These are phyloP conservation scores for Hemisphaericaspora xylofermentans DNA, from an alignment of 1,139 yeast genomes.

Conservation along the genomic window DNA sequence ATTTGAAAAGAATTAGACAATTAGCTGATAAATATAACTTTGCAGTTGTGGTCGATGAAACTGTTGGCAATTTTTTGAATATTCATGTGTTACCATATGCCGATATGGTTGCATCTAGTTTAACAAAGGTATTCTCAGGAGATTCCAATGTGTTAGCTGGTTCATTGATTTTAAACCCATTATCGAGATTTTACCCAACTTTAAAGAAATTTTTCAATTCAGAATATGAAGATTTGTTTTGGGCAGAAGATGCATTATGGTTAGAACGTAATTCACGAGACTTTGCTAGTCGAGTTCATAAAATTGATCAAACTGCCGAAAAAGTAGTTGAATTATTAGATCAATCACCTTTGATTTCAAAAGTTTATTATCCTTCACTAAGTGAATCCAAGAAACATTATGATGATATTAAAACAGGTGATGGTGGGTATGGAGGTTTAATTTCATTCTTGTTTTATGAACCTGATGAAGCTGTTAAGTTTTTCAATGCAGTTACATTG, in stretches of 20 bases:
- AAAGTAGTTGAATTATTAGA: constrained; percentile 51
- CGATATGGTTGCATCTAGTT: constrained; percentile 82
- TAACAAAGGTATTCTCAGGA: constrained; percentile 91
- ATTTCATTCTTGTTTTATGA: constrained; percentile 73
- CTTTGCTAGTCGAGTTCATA: constrained; percentile 65
- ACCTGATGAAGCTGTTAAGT: constrained; percentile 63
- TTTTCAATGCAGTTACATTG: constrained; percentile 71
- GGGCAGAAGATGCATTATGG: constrained; percentile 94
- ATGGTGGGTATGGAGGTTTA: constrained; percentile 93
- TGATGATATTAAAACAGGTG: constrained; percentile 63
- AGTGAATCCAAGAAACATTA: constrained; percentile 59
- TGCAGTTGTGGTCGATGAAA: constrained; percentile 85
- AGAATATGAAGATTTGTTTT: constrained; percentile 69
- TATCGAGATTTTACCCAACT: constrained; percentile 49
- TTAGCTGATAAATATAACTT: constrained; percentile 72
- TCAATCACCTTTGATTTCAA: constrained; percentile 50
- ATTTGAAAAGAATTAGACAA: constrained; percentile 59
- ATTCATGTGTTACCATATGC: constrained; percentile 78
- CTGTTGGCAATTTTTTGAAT: constrained; percentile 87
- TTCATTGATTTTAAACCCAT: constrained; percentile 73
- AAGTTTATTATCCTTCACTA: constrained; percentile 70
- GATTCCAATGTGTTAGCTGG: constrained; percentile 97
- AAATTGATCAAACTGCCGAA: constrained; percentile 67
- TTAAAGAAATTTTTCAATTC: constrained; percentile 55
- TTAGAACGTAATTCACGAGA: constrained; percentile 93